Evolutionary conservation across 129 eudicot species (phyloP), one percentile per base, ranked within the genome.

Genomic region (Arctium lappa): DNA sequence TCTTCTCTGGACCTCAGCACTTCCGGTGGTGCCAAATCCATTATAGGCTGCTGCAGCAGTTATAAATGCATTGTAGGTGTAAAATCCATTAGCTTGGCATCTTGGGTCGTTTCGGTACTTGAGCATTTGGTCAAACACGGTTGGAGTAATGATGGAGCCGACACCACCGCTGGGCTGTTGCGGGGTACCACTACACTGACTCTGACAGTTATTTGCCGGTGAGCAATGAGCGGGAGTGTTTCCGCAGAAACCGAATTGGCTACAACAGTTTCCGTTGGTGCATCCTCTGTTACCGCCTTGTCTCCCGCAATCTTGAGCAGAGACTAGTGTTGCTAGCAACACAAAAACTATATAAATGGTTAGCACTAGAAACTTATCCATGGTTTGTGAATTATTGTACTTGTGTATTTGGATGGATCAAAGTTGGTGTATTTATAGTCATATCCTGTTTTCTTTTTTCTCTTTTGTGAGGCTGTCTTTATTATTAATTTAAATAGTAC

Each of bases 181-280:
- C 27, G 27, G 27, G 27, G 27, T 22, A 22, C 69, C 90, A 2
- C 76, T 13, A 42, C 91, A 88, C 29, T 88, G 88, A 75, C 85
- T 81, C 72, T 88, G 91, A 79, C 91, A 88, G 11, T 60, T 76
- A 29, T 42, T 56, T 16, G 5, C 4, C 1, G 50, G 18, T 0
- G 3, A 46, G 71, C 91, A 85, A 69, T 82, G 83, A 0, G 40
- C 88, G 34, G 71, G 7, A 10, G 86, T 80, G 82, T 39, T 72
- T 16, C 91, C 91, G 37, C 91, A 88, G 68, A 37, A 88, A n/a
- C 91, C 87, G 12, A 1, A 81, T 15, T 85, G 77, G 84, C 91
- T 88, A 48, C 91, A 88, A 69, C 91, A 88, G 5, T 77, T 72
- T 31, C 88, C 83, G 29, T 79, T 76, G 40, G 86, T 72, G 77